Conservation (phyloP, 2,329 filamentous ascomycete species). For the Alternaria conjuncta region DNA sequence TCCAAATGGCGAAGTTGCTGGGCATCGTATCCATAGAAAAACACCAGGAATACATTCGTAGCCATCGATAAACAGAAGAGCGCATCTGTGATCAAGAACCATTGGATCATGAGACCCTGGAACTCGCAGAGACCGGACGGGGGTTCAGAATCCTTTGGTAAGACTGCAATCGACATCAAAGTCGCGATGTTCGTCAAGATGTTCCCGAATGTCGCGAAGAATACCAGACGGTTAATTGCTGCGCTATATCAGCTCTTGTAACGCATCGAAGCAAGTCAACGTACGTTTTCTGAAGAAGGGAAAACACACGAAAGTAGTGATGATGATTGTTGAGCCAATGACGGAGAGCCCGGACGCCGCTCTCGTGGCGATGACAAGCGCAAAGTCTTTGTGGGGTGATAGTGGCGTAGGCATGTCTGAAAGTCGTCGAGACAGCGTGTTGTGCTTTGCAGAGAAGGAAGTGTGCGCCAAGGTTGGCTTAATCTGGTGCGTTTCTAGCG, state of each 20-base stretch:
- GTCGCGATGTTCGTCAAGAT: constrained; percentile 79
- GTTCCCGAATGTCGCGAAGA: constrained; percentile 84
- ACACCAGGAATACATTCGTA: constrained; percentile 81
- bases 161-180: constrained; percentile 70
- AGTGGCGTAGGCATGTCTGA: constrained; percentile 20
- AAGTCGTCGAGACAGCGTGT: background rate
- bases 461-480: background rate
- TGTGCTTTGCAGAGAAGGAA: background rate
- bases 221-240: constrained; percentile 82
- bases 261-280: background rate
- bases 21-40: constrained; percentile 75
- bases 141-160: constrained; percentile 46
- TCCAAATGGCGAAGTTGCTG: constrained; percentile 70
- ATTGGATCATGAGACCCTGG: constrained; percentile 81
- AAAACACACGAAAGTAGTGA: constrained; percentile 72
- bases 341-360: constrained; percentile 74
- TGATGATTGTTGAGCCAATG: constrained; percentile 72
- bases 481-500: background rate
- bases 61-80: constrained; percentile 64
- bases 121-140: constrained; percentile 71
- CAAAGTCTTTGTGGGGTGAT: constrained; percentile 28
- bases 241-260: background rate
- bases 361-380: constrained; percentile 70
- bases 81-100: constrained; percentile 57
- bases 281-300: constrained; percentile 72